Conservation (phyloP, 768 basidiomycete genomes). For the Candolleomyces aberdarensis region DNA sequence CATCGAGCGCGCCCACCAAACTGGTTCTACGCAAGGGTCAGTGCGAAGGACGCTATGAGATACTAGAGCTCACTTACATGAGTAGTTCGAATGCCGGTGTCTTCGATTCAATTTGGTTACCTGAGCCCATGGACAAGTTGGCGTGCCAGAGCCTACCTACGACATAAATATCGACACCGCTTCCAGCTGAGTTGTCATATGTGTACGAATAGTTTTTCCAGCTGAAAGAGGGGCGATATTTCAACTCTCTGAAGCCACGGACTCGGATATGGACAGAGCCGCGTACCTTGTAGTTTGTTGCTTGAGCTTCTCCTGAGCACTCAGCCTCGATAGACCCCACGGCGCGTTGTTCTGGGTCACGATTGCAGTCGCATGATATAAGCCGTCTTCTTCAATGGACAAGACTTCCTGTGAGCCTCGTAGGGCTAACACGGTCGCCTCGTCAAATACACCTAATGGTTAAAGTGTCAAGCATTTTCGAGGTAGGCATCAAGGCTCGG, state of each 20-base stretch:
- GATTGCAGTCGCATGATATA: not conserved
- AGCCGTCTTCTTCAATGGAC: not conserved
- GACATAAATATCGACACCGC: conserved; percentile 36
- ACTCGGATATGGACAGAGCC: too few species aligned
- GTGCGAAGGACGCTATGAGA: not conserved
- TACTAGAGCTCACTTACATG: not conserved
- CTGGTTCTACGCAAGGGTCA: conserved; percentile 11
- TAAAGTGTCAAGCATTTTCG: too few species aligned
- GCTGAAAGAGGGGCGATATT: not conserved
- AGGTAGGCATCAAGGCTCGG: too few species aligned
- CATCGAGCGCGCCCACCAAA: conserved; percentile 37
- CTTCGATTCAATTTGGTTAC: conserved; percentile 7
- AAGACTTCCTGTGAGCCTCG: not conserved
- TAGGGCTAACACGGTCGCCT: not conserved
- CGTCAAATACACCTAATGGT: not conserved
- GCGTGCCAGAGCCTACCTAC: conserved; percentile 24
- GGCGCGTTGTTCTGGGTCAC: not conserved
- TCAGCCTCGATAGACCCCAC: not conserved
- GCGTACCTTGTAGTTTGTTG: not conserved
- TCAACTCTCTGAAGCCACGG: too few species aligned
- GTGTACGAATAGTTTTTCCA: conserved; percentile 7
- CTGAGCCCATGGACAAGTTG: not conserved
- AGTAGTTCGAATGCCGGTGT: conserved; percentile 11
- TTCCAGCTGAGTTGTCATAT: conserved; percentile 24
- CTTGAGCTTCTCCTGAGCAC: not conserved